These are phyloP conservation scores for Scleromitrula shiraiana DNA, from an alignment of 2,329 filamentous ascomycete species.

Conservation along the genomic window DNA sequence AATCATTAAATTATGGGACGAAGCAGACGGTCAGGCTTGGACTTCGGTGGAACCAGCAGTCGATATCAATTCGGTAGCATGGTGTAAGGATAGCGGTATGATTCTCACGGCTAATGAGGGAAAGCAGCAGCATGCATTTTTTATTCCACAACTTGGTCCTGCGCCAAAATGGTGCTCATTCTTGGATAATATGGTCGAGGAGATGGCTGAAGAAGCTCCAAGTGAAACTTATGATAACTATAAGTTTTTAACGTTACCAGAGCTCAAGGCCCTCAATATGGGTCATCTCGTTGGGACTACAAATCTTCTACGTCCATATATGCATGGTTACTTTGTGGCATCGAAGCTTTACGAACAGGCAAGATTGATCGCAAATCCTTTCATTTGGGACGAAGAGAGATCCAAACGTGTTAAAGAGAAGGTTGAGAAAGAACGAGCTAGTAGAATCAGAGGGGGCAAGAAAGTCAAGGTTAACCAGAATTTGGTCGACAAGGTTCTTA, in stretches of 20 bases:
- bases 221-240: slow-evolving; percentile 96
- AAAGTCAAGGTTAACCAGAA: slow-evolving; percentile 96
- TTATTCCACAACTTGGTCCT: slow-evolving; percentile 86
- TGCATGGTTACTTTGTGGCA: slow-evolving; percentile 98
- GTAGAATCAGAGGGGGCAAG: slow-evolving; percentile 86
- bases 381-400: slow-evolving; percentile 86
- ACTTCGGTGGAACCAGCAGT: slow-evolving; percentile 92
- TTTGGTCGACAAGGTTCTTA: slow-evolving; percentile 65
- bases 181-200: slow-evolving; percentile 94
- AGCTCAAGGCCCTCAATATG: slow-evolving; percentile 77
- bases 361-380: slow-evolving; percentile 84
- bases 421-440: slow-evolving; percentile 95
- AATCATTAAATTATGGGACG: slow-evolving; percentile 96
- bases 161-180: slow-evolving; percentile 95
- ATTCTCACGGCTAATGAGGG: slow-evolving; percentile 95
- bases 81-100: slow-evolving; percentile 90
- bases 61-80: slow-evolving; percentile 89
- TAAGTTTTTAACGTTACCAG: slow-evolving; percentile 89
- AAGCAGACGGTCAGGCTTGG: slow-evolving; percentile 76
- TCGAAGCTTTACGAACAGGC: slow-evolving; percentile 95
- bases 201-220: slow-evolving; percentile 80
- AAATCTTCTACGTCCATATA: slow-evolving; percentile 84
- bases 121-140: slow-evolving; percentile 88
- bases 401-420: slow-evolving; percentile 88
- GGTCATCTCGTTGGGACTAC: slow-evolving; percentile 87